Evolutionary conservation across 2,329 filamentous ascomycete species (phyloP).

Genomic region (Bipolaris cookei): DNA sequence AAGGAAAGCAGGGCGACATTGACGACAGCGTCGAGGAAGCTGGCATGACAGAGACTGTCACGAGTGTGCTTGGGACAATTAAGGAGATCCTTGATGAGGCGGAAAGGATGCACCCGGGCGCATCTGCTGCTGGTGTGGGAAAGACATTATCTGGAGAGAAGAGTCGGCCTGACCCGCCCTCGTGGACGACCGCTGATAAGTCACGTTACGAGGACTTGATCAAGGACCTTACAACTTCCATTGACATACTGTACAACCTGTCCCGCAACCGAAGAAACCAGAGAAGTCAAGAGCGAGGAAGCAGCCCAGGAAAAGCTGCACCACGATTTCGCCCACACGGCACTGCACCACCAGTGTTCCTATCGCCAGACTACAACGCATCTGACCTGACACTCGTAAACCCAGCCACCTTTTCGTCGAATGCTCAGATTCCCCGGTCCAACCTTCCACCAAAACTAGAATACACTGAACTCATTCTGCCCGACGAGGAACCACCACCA

Average conservation of each 20-base stretch:
- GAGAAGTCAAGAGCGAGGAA: slow-evolving; percentile 23
- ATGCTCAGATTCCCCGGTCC: slow-evolving; percentile 27
- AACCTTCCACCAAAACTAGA: slow-evolving; percentile 54
- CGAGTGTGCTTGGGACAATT: slow-evolving; percentile 79
- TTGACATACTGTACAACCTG: slow-evolving; percentile 80
- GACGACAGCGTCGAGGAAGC: slow-evolving; percentile 71
- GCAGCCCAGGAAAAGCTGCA: slow-evolving; percentile 29
- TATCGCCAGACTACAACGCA: slow-evolving; percentile 47
- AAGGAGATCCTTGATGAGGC: slow-evolving; percentile 80
- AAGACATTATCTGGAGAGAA: slow-evolving; percentile 47
- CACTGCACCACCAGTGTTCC: slow-evolving; percentile 33
- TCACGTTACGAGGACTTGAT: slow-evolving; percentile 78
- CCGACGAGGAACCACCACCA: slow-evolving; percentile 56
- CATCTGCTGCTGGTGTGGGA: slow-evolving; percentile 39
- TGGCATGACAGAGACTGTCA: slow-evolving; percentile 76
- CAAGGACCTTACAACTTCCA: slow-evolving; percentile 75
- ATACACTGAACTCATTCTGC: slow-evolving; percentile 51
- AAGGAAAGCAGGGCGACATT: slow-evolving; percentile 68
- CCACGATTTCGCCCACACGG: slow-evolving; percentile 26
- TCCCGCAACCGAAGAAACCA: slow-evolving; percentile 67
- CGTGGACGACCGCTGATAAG: slow-evolving; percentile 67
- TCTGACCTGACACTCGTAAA: slow-evolving; percentile 55
- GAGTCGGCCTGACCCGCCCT: slow-evolving; percentile 42
- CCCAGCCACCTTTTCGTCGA: slow-evolving; percentile 43
- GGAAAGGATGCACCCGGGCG: slow-evolving; percentile 70